Evolutionary conservation across 805 yeast species (phyloP), one percentile per base, ranked within the genome.

Genomic region (Groenewaldozyma salmanticensis): DNA sequence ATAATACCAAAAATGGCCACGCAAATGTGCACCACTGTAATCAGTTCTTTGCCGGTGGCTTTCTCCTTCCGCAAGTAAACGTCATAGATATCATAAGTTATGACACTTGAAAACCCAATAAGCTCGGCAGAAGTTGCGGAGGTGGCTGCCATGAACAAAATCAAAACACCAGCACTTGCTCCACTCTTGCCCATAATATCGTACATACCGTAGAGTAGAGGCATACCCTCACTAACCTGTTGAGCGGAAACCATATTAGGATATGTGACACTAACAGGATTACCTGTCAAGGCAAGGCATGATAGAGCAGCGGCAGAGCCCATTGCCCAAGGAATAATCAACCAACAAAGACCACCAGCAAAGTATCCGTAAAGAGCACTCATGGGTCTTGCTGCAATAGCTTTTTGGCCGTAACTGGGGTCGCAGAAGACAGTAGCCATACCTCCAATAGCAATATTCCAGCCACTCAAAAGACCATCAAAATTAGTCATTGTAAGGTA

Each of bases 171-270:
- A 31, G 85, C 85, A 36, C 75, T 86, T 4, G 92, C 90, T 48
- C 95, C 95, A 52, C 87, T 82, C 53, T 73, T 80, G 42, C 95
- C 95, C 65, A 85, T 65, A 34, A 85, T 64, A 1, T 94, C 83
- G 38, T 75, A 76, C 1, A 94, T 88, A 21, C 94, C 81, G 47
- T 72, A 71, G 5, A 83, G 82, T 5, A 60, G 41, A 9, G 49
- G 57, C 19, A 85, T 66, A 34, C 95, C 95, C 21, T 85, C 77
- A 48, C 74, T 66, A 21, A 84, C 83, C 57, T 83, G 84, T 16
- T 66, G 78, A 6, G 76, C 42, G 18, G 79, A 62, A 63, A 86
- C 67, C 45, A 68, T 66, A 39, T 71, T 61, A 32, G 94, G 94
- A 58, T 77, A 84, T 7, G 85, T 79, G 3, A 94, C 92, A 74